These are phyloP conservation scores for Acer campestre DNA, from an alignment of 345 rosid genomes.

Conservation along the genomic window DNA sequence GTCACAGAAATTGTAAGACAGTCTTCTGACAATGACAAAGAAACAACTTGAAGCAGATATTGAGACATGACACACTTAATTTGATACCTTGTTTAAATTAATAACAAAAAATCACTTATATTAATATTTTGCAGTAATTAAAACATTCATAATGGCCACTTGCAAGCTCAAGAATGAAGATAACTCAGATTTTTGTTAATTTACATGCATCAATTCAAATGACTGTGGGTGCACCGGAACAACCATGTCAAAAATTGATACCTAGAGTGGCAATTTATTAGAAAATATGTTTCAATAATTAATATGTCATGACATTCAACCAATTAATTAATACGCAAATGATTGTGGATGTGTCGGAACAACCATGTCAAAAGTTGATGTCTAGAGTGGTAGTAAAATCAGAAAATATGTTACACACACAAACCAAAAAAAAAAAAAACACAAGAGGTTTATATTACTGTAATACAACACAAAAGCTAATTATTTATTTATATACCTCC, in stretches of 20 bases:
- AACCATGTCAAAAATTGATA: neutral
- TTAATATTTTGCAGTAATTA: neutral
- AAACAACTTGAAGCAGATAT: neutral
- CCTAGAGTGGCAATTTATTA: neutral
- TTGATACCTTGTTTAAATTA: slow-evolving; percentile 76
- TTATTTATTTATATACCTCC: slow-evolving; percentile 61
- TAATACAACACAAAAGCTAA: no score
- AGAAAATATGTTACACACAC: neutral
- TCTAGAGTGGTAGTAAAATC: neutral
- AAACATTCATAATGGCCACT: neutral
- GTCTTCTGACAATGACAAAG: slow-evolving; percentile 18
- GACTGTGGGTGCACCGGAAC: neutral
- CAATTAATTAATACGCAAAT: neutral
- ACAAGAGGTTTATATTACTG: neutral
- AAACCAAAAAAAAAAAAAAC: no score
- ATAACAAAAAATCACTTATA: no score
- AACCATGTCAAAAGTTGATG: neutral
- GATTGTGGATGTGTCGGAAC: neutral
- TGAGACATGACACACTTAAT: slow-evolving; percentile 5
- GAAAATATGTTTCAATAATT: neutral
- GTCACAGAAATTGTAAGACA: neutral
- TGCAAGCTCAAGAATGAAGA: neutral
- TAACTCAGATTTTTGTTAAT: neutral
- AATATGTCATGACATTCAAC: neutral
- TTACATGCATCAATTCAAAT: neutral